These are phyloP conservation scores for Hyaloscypha finlandica DNA, from an alignment of 495 filamentous ascomycete genomes.

Conservation along the genomic window DNA sequence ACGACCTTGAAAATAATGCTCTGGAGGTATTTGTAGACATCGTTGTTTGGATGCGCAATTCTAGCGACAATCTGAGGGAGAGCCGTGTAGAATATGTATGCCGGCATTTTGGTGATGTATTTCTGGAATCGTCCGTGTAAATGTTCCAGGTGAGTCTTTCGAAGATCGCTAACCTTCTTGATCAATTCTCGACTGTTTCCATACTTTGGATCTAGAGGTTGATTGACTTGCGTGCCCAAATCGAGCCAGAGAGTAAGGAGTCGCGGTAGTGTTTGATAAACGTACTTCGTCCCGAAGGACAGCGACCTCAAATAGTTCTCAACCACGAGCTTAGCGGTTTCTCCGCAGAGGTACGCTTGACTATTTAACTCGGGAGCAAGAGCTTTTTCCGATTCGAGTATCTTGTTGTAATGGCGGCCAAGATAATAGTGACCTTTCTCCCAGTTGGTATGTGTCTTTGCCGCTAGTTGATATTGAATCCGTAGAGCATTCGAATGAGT, in stretches of 20 bases:
- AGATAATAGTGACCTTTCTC: slow-evolving; percentile 98
- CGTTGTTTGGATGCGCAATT: slow-evolving; percentile 79
- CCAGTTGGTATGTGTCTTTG: slow-evolving; percentile 66
- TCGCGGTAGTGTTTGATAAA: slow-evolving; percentile 89
- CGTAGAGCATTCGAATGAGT: slow-evolving; percentile 78
- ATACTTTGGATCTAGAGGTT: slow-evolving; percentile 65
- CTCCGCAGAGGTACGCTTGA: slow-evolving; percentile 64
- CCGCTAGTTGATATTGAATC: slow-evolving; percentile 74
- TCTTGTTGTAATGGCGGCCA: slow-evolving; percentile 95
- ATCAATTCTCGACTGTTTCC: slow-evolving; percentile 61
- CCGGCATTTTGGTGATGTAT: slow-evolving; percentile 72
- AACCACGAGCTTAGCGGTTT: slow-evolving; percentile 84
- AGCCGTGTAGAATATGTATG: slow-evolving; percentile 88
- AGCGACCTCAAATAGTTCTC: slow-evolving; percentile 91
- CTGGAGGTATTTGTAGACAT: slow-evolving; percentile 73
- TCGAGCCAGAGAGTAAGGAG: slow-evolving; percentile 93
- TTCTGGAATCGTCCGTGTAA: slow-evolving; percentile 75
- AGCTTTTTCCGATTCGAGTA: slow-evolving; percentile 83
- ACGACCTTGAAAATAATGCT: slow-evolving; percentile 82
- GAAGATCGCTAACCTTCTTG: slow-evolving; percentile 32
- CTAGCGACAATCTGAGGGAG: slow-evolving; percentile 89
- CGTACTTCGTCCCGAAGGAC: slow-evolving; percentile 83
- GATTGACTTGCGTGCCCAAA: slow-evolving; percentile 72
- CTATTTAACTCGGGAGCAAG: slow-evolving; percentile 66
- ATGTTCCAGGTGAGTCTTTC: slow-evolving; percentile 65